Evolutionary conservation across 148 eudicot genomes (phyloP).

Genomic region (Diospyros lotus): DNA sequence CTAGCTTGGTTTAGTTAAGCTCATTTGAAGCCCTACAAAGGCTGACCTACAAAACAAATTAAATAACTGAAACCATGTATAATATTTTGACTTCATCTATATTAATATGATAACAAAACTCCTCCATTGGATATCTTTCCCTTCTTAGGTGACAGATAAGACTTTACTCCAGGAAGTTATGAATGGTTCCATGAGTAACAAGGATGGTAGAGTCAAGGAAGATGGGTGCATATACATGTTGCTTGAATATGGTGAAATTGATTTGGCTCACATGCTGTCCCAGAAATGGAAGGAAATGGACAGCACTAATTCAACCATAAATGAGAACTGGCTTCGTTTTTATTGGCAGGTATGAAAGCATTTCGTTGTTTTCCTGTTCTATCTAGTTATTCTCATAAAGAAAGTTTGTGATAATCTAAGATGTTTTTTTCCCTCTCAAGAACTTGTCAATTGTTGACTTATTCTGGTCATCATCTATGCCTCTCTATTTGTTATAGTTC

Average conservation of each 20-base stretch:
- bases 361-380: background rate
- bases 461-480: too few relatives aligned
- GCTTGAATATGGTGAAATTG: constrained; percentile 96
- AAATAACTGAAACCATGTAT: background rate
- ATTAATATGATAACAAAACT: constrained; percentile 1
- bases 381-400: background rate
- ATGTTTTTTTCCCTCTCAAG: too few relatives aligned
- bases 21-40: background rate
- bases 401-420: too few relatives aligned
- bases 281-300: constrained; percentile 92
- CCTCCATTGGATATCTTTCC: constrained; percentile 9
- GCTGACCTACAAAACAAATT: background rate
- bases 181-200: constrained; percentile 65
- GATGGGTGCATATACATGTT: constrained; percentile 95
- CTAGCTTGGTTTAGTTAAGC: background rate
- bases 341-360: constrained; percentile 77
- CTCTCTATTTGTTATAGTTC: too few relatives aligned
- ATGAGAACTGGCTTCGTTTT: constrained; percentile 96
- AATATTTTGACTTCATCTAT: background rate
- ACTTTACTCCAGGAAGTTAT: constrained; percentile 72
- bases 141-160: constrained; percentile 86
- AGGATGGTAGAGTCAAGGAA: constrained; percentile 74
- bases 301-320: constrained; percentile 47
- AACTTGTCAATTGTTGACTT: too few relatives aligned
- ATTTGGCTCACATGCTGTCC: constrained; percentile 93